These are phyloP conservation scores for Aspergillus jensenii DNA, from an alignment of 2,329 filamentous ascomycete species.

Conservation along the genomic window DNA sequence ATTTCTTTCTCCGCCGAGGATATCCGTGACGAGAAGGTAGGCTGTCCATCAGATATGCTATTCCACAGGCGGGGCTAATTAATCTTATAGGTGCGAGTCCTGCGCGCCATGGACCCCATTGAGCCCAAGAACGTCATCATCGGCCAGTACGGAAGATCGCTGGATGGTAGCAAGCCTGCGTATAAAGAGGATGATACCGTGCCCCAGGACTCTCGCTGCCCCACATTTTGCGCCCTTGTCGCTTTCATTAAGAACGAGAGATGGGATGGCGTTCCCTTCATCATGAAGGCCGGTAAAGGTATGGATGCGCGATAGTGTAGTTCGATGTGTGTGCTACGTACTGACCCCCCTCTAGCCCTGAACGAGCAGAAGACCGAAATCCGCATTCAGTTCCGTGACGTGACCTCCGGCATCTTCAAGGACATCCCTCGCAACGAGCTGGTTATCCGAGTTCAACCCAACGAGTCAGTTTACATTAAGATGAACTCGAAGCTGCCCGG, in stretches of 20 bases:
- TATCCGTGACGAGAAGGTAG: constrained; percentile 89
- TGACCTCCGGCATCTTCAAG: constrained; percentile 99
- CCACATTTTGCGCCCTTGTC: constrained; percentile 95
- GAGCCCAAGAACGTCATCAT: constrained; percentile 99
- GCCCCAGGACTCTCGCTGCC: constrained; percentile 93
- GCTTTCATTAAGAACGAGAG: constrained; percentile 99
- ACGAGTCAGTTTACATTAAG: constrained; percentile 99
- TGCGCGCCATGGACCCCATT: constrained; percentile 88
- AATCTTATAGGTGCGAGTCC: constrained; percentile 67
- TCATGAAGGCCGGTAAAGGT: constrained; percentile 95
- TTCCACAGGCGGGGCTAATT: constrained; percentile 2
- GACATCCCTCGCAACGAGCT: constrained; percentile 99
- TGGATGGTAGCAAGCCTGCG: constrained; percentile 92
- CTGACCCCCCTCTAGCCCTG: constrained; percentile 57
- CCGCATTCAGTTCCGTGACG: constrained; percentile 98
- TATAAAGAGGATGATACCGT: constrained; percentile 99
- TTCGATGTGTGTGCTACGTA: background rate
- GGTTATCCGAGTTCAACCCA: constrained; percentile 98
- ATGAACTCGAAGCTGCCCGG: constrained; percentile 99
- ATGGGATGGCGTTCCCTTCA: constrained; percentile 99
- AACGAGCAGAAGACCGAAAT: constrained; percentile 99
- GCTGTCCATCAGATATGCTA: background rate
- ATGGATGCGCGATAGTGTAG: constrained; percentile 8
- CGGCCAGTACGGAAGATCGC: constrained; percentile 93
- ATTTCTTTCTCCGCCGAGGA: constrained; percentile 98